A percentile compares a stretch with the other conserved stretches of the same genome.
phyloP scores from a whole-genome alignment of 495 filamentous ascomycete species.

The Staphylotrichum longicolle region DNA sequence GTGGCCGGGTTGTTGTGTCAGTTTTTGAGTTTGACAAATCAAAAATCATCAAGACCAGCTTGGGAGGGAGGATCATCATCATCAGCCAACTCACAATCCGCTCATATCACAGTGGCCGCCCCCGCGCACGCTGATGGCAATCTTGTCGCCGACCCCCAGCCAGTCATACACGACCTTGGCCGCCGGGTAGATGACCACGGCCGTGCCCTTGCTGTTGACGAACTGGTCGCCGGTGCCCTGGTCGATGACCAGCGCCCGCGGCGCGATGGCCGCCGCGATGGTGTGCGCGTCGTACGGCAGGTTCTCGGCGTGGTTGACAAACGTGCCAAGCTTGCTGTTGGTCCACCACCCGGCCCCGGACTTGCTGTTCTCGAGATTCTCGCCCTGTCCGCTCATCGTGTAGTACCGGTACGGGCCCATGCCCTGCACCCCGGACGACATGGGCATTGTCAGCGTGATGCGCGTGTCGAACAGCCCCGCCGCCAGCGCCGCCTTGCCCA shows the following conservation, averaged over 20 bases:
- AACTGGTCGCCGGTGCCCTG: slow-evolving; percentile 50
- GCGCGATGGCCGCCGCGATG: slow-evolving; percentile 53
- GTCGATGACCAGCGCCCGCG: slow-evolving; percentile 51
- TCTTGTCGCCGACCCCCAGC: slow-evolving; percentile 48
- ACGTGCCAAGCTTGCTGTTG: slow-evolving; percentile 45
- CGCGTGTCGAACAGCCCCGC: slow-evolving; percentile 52
- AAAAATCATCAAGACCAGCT: not conserved
- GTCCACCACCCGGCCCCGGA: slow-evolving; percentile 54
- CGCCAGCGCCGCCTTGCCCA: slow-evolving; percentile 53
- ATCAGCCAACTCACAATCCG: slow-evolving; percentile 43
- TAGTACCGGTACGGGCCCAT: slow-evolving; percentile 53
- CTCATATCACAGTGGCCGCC: slow-evolving; percentile 53
- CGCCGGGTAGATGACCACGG: slow-evolving; percentile 50
- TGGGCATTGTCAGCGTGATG: slow-evolving; percentile 56
- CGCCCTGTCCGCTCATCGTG: slow-evolving; percentile 51
- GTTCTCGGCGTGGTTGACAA: slow-evolving; percentile 49
- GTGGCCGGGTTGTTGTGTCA: not conserved
- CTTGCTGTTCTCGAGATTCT: slow-evolving; percentile 57
- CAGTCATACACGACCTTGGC: slow-evolving; percentile 53
- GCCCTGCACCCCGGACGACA: slow-evolving; percentile 54
- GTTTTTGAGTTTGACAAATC: not conserved
- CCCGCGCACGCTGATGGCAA: slow-evolving; percentile 49
- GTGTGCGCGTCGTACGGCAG: slow-evolving; percentile 55
- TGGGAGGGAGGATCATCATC: no score
- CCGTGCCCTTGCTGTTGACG: slow-evolving; percentile 52